phyloP scores from a whole-genome alignment of 2,329 filamentous ascomycete genomes.

The Aspergillus niger region DNA sequence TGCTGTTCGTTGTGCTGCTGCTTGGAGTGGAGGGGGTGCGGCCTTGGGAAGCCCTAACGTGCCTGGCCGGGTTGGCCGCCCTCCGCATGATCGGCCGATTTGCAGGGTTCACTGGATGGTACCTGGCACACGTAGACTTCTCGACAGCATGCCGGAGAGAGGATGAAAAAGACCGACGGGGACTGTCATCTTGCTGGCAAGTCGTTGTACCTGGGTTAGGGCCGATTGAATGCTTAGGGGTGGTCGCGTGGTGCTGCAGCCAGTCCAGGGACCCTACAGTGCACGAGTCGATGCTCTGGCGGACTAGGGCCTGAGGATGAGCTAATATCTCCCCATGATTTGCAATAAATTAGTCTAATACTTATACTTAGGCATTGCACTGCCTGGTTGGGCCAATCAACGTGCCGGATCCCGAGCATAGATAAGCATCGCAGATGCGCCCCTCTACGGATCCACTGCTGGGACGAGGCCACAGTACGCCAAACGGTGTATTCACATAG shows the following conservation, averaged over 20 bases:
- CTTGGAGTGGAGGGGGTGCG: neutral
- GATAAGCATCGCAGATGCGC: constrained; percentile 5
- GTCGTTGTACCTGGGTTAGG: too few relatives aligned
- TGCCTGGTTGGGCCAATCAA: constrained; percentile 1
- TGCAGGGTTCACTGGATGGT: neutral
- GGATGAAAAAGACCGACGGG: neutral
- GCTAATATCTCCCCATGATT: constrained; percentile 3
- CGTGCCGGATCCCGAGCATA: neutral
- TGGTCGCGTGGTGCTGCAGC: neutral
- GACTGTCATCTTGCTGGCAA: neutral
- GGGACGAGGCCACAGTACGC: neutral
- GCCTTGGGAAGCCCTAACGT: neutral
- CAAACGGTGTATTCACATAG: too few relatives aligned
- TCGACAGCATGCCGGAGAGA: neutral
- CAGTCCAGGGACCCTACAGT: neutral
- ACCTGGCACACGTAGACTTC: neutral
- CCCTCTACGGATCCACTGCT: constrained; percentile 7
- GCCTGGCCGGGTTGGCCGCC: neutral
- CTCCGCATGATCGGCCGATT: neutral
- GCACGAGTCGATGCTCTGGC: neutral
- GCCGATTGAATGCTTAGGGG: too few relatives aligned
- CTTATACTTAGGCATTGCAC: neutral
- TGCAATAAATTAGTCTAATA: constrained; percentile 11
- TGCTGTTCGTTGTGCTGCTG: neutral
- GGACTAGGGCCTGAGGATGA: neutral